A percentile compares a stretch with the other conserved stretches of the same genome.
Evolutionary conservation across 2,329 filamentous ascomycete species (phyloP).

Genomic region (Stachybotrys elegans): DNA sequence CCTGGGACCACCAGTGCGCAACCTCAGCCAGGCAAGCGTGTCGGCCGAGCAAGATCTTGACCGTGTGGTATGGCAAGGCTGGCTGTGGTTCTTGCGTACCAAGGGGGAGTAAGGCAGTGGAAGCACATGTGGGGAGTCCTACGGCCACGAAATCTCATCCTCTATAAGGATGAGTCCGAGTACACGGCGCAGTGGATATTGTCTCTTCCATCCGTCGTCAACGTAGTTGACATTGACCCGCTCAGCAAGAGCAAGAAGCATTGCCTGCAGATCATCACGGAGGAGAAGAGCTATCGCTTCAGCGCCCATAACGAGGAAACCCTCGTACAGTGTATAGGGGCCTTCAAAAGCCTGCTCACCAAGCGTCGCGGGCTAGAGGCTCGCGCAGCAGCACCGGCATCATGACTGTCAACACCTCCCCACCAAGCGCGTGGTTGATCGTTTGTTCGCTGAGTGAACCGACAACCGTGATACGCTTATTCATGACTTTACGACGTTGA

Average conservation of each 20-base stretch:
- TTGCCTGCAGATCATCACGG: slow-evolving; percentile 89
- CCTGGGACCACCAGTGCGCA: slow-evolving; percentile 16
- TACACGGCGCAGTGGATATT: slow-evolving; percentile 83
- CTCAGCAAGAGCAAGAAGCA: slow-evolving; percentile 77
- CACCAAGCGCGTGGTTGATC: too few relatives aligned
- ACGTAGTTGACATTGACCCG: slow-evolving; percentile 88
- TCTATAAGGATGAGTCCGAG: slow-evolving; percentile 92
- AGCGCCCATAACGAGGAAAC: slow-evolving; percentile 76
- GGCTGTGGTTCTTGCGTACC: slow-evolving; percentile 77
- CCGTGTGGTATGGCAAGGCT: slow-evolving; percentile 90
- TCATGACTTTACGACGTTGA: too few relatives aligned
- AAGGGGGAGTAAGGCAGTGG: slow-evolving; percentile 87
- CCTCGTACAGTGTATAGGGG: slow-evolving; percentile 78
- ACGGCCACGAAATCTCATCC: slow-evolving; percentile 73
- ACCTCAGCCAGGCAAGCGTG: slow-evolving; percentile 57
- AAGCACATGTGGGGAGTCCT: slow-evolving; percentile 92
- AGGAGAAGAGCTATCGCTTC: slow-evolving; percentile 79
- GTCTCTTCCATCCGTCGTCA: slow-evolving; percentile 72
- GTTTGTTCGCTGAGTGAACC: too few relatives aligned
- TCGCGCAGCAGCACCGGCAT: slow-evolving; percentile 22
- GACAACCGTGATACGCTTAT: too few relatives aligned
- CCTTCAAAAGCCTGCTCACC: slow-evolving; percentile 79
- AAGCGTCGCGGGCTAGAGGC: slow-evolving; percentile 61
- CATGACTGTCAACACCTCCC: too few relatives aligned
- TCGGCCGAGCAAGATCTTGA: slow-evolving; percentile 63